Evolutionary conservation across 176 grass and related monocot species (phyloP).

Genomic region (Calamus simplicifolius): DNA sequence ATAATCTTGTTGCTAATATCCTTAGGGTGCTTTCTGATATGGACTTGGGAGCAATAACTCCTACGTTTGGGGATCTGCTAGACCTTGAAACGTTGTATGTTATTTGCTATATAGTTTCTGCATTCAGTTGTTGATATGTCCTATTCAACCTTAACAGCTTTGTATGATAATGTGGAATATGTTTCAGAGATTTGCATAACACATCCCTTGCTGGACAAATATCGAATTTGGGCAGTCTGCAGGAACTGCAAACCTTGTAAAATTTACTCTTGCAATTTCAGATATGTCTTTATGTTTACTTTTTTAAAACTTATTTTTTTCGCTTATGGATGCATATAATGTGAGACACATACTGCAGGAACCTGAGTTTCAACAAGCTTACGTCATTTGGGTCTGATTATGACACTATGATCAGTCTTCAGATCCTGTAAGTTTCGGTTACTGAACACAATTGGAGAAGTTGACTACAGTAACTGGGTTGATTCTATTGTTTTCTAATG

Average conservation of each 20-base stretch:
- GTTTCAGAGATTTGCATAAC: constrained; percentile 31
- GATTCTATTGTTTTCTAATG: too few relatives aligned
- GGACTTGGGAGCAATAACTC: constrained; percentile 33
- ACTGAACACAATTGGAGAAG: too few relatives aligned
- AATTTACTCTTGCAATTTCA: too few relatives aligned
- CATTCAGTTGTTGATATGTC: too few relatives aligned
- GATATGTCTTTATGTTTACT: too few relatives aligned
- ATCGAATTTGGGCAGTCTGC: constrained; percentile 28
- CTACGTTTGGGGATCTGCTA: constrained; percentile 32
- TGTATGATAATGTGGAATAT: background rate
- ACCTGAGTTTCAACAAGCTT: constrained; percentile 39
- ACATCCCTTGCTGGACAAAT: constrained; percentile 32
- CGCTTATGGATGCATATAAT: background rate
- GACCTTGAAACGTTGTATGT: constrained; percentile 34
- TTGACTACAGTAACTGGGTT: too few relatives aligned
- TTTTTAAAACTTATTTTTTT: background rate
- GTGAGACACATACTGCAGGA: constrained; percentile 11
- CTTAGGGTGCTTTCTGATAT: constrained; percentile 32
- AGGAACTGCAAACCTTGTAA: constrained; percentile 30
- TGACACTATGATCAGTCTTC: constrained; percentile 27
- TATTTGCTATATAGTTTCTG: background rate
- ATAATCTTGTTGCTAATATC: constrained; percentile 5
- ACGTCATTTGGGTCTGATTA: constrained; percentile 28
- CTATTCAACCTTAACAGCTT: too few relatives aligned
- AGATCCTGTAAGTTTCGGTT: constrained; percentile 25